Percentiles rank a stretch among this genome's conserved stretches.
Conservation (phyloP, 2,329 filamentous ascomycete genomes). For the Didymellaceae sp. region DNA sequence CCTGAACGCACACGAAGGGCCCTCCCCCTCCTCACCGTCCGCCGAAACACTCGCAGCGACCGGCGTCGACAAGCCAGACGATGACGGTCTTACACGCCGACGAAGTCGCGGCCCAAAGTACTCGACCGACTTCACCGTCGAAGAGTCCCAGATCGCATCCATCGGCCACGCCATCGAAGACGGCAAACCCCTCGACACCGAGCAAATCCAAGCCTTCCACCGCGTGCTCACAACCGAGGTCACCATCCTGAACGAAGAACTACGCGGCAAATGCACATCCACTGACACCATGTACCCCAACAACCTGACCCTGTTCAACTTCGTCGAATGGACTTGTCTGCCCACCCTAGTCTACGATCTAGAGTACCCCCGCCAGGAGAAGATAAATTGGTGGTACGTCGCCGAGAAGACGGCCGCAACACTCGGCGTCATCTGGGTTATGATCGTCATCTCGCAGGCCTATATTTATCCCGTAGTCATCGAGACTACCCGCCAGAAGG, state of each 20-base stretch:
- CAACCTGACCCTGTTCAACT: constrained; percentile 70
- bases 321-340: constrained; percentile 75
- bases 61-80: constrained; percentile 20
- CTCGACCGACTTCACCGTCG: constrained; percentile 53
- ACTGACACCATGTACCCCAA: constrained; percentile 65
- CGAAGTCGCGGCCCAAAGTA: constrained; percentile 47
- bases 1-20: constrained; percentile 55
- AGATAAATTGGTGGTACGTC: constrained; percentile 76
- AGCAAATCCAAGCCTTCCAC: constrained; percentile 69
- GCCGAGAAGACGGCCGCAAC: constrained; percentile 73
- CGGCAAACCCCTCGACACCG: constrained; percentile 63
- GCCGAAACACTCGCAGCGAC: constrained; percentile 17
- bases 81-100: constrained; percentile 27
- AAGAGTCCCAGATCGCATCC: constrained; percentile 64
- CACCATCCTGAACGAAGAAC: constrained; percentile 67
- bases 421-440: constrained; percentile 75
- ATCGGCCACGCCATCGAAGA: constrained; percentile 69
- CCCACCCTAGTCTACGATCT: constrained; percentile 82
- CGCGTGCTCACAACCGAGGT: constrained; percentile 72
- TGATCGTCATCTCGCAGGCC: constrained; percentile 78
- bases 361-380: constrained; percentile 74
- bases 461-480: constrained; percentile 80
- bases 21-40: constrained; percentile 30
- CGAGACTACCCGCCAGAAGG: constrained; percentile 70
- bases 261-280: constrained; percentile 66